Base-by-base conservation (phyloP, 805 yeast species). In the Debaryomyces prosopidis region DNA sequence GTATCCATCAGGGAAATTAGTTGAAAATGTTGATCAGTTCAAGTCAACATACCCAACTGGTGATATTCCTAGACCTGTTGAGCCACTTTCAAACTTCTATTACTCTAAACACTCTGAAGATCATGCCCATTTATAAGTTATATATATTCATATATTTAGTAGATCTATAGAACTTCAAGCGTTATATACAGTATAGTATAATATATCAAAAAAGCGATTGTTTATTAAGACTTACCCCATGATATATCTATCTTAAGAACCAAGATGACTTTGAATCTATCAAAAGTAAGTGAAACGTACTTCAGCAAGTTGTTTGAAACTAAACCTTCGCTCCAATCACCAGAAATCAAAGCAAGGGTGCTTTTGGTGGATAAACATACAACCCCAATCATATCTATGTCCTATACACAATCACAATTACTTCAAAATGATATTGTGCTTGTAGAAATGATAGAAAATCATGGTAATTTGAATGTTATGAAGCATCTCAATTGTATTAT, bases 381-480 rank as follows among this genome's bases (percentile, higher is more conserved):
- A 54, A 87, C 95, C 5, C 76, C 90, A 0, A 82, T 90, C 18
- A 80, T 94, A 17, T 89, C 97, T n/a, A 76, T 94, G 79, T 82
- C 87, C 54, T 81, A 95, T 23, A 87, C 97, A 2, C 99, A 94
- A 62, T 84, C 95, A 2, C 87, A 84, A 45, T 73, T 94, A 37
- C 75, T 94, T 32, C 82, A 85, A 52, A 80, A 88, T 54, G 96
- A 92, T 50, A 80, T 94, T n/a, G 89, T 87, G 48, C 73, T 94
- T 40, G 84, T 89, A 38, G 97, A 89, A 57, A 58, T 66, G 52
- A 55, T 72, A 15, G 73, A 69, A 16, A 67, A 74, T 37, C 74
- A 94, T 36, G 89, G 84, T 56, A 78, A 77, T 35, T 77, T 91
- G 77, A 82, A 90, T 47, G 36, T 46, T 7, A 70, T 72, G 76